A percentile compares a stretch with the other conserved stretches of the same genome.
Evolutionary conservation across 306 rosid species (phyloP).

Genomic region (Herpetospermum pedunculosum): DNA sequence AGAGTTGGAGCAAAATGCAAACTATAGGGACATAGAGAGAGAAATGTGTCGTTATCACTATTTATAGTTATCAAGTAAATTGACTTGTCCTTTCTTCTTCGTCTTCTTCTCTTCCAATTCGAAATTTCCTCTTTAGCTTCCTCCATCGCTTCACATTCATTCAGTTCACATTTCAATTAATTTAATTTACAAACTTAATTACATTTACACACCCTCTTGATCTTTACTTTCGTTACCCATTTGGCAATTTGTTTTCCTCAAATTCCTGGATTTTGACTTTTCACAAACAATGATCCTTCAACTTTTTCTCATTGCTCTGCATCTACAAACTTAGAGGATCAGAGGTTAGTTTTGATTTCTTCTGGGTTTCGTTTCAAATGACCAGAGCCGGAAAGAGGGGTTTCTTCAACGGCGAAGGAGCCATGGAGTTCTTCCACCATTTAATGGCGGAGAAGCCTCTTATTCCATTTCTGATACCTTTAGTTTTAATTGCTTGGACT

Average conservation of each 20-base stretch:
- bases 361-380: constrained; percentile 34
- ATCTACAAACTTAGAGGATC: neutral
- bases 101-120: neutral
- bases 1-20: neutral
- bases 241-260: neutral
- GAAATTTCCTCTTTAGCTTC: constrained; percentile 3
- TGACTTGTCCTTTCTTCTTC: neutral
- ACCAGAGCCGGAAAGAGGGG: constrained; percentile 19
- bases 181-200: neutral
- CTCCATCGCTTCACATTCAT: neutral
- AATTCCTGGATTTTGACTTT: neutral
- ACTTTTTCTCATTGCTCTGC: neutral
- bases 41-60: neutral
- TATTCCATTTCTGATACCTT: constrained; percentile 47
- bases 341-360: neutral
- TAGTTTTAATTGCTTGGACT: constrained; percentile 58
- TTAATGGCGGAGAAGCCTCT: constrained; percentile 45
- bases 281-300: neutral
- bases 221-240: neutral
- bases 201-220: neutral
- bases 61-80: neutral
- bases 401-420: constrained; percentile 31
- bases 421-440: constrained; percentile 36
- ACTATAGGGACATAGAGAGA: neutral
- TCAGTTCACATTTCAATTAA: constrained; percentile 1